These are phyloP conservation scores for Elsinoe perseae DNA, from an alignment of 2,329 filamentous ascomycete genomes.

Conservation along the genomic window DNA sequence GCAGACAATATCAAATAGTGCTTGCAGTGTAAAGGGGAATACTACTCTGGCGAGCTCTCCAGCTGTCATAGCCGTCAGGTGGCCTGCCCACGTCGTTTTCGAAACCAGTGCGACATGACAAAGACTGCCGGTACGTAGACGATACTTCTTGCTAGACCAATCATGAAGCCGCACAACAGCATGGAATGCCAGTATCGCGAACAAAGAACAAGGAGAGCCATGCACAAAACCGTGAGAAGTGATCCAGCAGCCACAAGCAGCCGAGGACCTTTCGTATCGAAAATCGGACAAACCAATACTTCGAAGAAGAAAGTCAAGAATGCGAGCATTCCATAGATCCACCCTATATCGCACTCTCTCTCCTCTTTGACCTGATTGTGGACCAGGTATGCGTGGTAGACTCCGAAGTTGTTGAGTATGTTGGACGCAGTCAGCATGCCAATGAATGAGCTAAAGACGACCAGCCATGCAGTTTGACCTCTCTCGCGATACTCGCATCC, in stretches of 20 bases:
- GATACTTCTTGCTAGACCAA: constrained; percentile 64
- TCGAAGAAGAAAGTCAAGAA: constrained; percentile 26
- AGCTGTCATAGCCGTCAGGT: constrained; percentile 74
- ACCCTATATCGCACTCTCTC: constrained; percentile 22
- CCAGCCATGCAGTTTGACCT: constrained; percentile 68
- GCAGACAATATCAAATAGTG: constrained; percentile 35
- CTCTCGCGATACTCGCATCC: constrained; percentile 80
- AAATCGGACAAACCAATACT: constrained; percentile 24
- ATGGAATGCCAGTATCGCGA: constrained; percentile 75
- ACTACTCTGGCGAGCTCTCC: constrained; percentile 39
- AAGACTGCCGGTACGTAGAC: constrained; percentile 76
- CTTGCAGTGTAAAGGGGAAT: constrained; percentile 39
- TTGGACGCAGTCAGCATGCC: constrained; percentile 60
- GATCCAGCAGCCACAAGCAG: constrained; percentile 61
- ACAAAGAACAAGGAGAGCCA: constrained; percentile 64
- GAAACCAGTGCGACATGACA: constrained; percentile 75
- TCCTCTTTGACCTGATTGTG: constrained; percentile 22
- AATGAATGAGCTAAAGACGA: constrained; percentile 75
- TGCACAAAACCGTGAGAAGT: constrained; percentile 50
- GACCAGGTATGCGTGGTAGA: constrained; percentile 21
- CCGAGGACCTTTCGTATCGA: constrained; percentile 31
- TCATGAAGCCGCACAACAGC: constrained; percentile 65
- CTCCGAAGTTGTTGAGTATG: constrained; percentile 25
- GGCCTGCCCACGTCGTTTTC: constrained; percentile 62
- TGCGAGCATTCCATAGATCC: constrained; percentile 25